phyloP scores from a whole-genome alignment of 495 filamentous ascomycete genomes.

The Aspergillus panamensis region DNA sequence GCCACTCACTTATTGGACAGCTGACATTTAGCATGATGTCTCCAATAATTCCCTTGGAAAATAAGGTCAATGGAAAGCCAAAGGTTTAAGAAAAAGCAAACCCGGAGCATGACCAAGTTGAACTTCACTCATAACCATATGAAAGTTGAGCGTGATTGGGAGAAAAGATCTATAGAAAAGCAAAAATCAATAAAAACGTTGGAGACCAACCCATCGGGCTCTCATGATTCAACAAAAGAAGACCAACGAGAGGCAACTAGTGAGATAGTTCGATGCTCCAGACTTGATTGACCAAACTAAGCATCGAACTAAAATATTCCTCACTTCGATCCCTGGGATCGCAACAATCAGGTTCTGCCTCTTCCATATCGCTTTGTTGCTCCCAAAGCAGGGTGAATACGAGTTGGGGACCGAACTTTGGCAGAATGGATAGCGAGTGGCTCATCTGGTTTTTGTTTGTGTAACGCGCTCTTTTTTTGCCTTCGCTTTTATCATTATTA shows the following conservation, averaged over 20 bases:
- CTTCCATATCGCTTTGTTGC: not conserved
- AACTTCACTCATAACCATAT: not conserved
- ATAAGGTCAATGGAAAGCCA: not conserved
- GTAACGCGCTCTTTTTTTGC: not conserved
- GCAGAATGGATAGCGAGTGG: not conserved
- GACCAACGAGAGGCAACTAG: no score
- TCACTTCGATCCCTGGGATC: not conserved
- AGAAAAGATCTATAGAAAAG: not conserved
- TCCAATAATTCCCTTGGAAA: not conserved
- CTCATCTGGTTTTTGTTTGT: not conserved
- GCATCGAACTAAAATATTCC: not conserved
- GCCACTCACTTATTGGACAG: not conserved
- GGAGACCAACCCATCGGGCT: not conserved
- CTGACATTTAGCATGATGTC: not conserved
- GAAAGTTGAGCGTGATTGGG: not conserved
- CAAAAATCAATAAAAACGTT: not conserved
- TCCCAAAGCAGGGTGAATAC: not conserved
- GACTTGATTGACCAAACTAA: not conserved
- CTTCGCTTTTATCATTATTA: not conserved
- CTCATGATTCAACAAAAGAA: not conserved
- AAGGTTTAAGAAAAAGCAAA: not conserved
- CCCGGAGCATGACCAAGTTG: not conserved
- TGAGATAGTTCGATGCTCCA: not conserved
- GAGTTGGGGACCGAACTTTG: not conserved
- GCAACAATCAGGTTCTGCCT: not conserved